These are phyloP conservation scores for Acephala macrosclerotiorum DNA, from an alignment of 2,329 filamentous ascomycete genomes.

Conservation along the genomic window DNA sequence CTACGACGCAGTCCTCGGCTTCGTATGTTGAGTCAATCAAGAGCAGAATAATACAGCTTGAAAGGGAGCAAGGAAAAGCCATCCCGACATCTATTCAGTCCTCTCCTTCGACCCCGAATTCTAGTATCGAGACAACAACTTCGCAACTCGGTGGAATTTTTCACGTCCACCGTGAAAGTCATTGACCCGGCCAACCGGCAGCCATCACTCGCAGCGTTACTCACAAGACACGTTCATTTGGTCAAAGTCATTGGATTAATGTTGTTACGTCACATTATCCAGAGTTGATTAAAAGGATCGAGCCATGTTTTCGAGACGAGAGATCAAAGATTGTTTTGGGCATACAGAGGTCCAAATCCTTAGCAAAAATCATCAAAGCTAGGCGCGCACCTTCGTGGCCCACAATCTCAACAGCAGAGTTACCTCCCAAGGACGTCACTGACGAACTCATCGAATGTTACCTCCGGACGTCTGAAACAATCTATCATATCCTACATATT, in stretches of 20 bases:
- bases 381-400: constrained; percentile 57
- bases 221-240: constrained; percentile 61
- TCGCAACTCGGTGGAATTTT: constrained; percentile 53
- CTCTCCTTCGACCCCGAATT: background rate
- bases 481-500: constrained; percentile 59
- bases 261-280: constrained; percentile 50
- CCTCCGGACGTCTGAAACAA: constrained; percentile 53
- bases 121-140: constrained; percentile 46
- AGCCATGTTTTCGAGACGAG: constrained; percentile 49
- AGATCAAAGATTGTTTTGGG: constrained; percentile 45
- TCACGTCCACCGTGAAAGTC: constrained; percentile 48
- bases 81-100: background rate
- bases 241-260: constrained; percentile 65
- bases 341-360: constrained; percentile 58
- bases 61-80: background rate
- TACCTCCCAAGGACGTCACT: constrained; percentile 56
- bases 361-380: constrained; percentile 61
- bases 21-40: background rate
- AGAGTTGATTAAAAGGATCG: constrained; percentile 54
- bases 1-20: background rate
- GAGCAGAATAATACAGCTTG: background rate
- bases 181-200: background rate
- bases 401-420: constrained; percentile 46
- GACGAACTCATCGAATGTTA: constrained; percentile 59
- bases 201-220: background rate